Percentiles rank a stretch among this genome's conserved stretches.
phyloP scores from a whole-genome alignment of 2,329 filamentous ascomycete species.

The Monilinia fructigena region DNA sequence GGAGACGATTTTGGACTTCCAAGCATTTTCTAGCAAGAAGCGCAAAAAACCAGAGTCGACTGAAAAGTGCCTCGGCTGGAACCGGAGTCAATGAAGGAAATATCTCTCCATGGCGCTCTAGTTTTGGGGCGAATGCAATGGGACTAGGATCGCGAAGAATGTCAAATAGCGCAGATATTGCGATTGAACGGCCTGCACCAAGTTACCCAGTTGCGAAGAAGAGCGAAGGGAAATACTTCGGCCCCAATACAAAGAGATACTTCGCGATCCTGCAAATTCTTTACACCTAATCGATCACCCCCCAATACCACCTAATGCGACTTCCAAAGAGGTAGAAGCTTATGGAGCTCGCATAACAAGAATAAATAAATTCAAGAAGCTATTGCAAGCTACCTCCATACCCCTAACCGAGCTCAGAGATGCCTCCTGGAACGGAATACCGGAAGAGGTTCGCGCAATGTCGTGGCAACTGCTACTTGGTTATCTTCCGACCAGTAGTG shows the following conservation, averaged over 20 bases:
- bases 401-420: conserved; percentile 79
- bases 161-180: conserved; percentile 90
- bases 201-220: conserved; percentile 87
- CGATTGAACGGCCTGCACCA: conserved; percentile 79
- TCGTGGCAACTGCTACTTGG: conserved; percentile 97
- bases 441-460: conserved; percentile 94
- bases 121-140: conserved; percentile 42
- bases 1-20: conserved; percentile 95
- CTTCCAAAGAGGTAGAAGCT: conserved; percentile 79
- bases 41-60: conserved; percentile 54
- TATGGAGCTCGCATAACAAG: conserved; percentile 84
- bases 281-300: conserved; percentile 92
- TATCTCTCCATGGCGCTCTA: conserved; percentile 41
- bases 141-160: conserved; percentile 54
- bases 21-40: conserved; percentile 85
- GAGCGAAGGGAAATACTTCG: conserved; percentile 91
- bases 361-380: conserved; percentile 98
- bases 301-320: conserved; percentile 67
- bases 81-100: conserved; percentile 28
- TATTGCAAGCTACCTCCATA: conserved; percentile 89
- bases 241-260: conserved; percentile 95
- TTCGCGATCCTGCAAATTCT: conserved; percentile 86
- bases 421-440: conserved; percentile 90
- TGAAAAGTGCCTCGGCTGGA: conserved; percentile 40
- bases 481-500: conserved; percentile 95